Percentiles rank a stretch among this genome's conserved stretches.
Evolutionary conservation across 1,284 basidiomycete genomes (phyloP).

Genomic region (Pseudozyma sp.): DNA sequence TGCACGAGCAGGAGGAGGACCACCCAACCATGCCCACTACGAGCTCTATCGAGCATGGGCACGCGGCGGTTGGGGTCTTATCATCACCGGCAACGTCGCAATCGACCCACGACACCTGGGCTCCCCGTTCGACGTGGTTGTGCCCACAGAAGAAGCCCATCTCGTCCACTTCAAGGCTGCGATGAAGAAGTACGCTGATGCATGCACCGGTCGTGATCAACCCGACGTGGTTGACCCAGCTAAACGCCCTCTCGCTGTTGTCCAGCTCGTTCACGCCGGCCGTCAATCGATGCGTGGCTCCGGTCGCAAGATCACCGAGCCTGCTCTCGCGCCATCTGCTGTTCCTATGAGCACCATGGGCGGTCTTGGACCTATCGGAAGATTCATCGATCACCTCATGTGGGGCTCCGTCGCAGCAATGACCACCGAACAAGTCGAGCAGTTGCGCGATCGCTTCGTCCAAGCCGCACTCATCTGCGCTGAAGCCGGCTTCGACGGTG

Average conservation of each 20-base stretch:
- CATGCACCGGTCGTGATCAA: conserved; percentile 50
- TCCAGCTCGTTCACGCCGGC: conserved; percentile 88
- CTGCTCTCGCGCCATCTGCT: conserved; percentile 81
- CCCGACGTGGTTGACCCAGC: conserved; percentile 65
- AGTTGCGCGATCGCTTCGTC: conserved; percentile 77
- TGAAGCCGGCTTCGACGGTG: conserved; percentile 83
- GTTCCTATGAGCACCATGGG: conserved; percentile 73
- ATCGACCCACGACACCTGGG: conserved; percentile 79
- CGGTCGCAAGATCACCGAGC: conserved; percentile 75
- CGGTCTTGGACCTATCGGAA: conserved; percentile 34
- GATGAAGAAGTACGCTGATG: conserved; percentile 56
- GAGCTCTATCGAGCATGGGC: conserved; percentile 83
- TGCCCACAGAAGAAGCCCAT: conserved; percentile 72
- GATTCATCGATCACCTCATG: conserved; percentile 70
- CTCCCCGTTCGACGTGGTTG: conserved; percentile 81
- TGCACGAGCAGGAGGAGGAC: conserved; percentile 55
- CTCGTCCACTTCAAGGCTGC: conserved; percentile 64
- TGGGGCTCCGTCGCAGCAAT: conserved; percentile 71
- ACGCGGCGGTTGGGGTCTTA: conserved; percentile 83
- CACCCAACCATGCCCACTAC: conserved; percentile 72
- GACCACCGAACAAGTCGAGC: conserved; percentile 74
- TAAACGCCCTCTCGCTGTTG: conserved; percentile 69
- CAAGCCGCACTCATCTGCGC: conserved; percentile 75
- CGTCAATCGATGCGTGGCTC: conserved; percentile 83
- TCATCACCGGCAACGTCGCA: conserved; percentile 88